A percentile compares a stretch with the other conserved stretches of the same genome.
These are phyloP conservation scores for Herpotrichia juniperi DNA, from an alignment of 2,329 filamentous ascomycete species.

Conservation along the genomic window DNA sequence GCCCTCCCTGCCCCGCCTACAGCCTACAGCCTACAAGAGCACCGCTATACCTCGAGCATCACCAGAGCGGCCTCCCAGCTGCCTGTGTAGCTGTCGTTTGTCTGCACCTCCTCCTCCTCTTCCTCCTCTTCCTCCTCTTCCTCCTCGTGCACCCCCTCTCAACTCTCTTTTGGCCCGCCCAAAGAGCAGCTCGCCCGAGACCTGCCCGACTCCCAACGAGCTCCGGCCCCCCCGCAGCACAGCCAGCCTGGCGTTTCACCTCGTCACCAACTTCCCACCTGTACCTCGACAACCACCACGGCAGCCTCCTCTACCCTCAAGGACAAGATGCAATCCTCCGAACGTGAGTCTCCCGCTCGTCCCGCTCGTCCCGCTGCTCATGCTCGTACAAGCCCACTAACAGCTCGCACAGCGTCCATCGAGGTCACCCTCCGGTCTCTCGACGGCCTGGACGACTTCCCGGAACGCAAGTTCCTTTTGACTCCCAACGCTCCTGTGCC, in stretches of 20 bases:
- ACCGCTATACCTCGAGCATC: neutral
- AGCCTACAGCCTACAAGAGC: no score
- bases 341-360: neutral
- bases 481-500: slow-evolving; percentile 29
- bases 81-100: neutral
- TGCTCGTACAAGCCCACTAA: slow-evolving; percentile 1
- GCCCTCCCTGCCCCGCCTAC: neutral
- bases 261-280: neutral
- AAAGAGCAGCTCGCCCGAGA: neutral
- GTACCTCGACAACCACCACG: neutral
- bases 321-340: neutral
- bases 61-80: neutral
- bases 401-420: slow-evolving; percentile 26
- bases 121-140: neutral
- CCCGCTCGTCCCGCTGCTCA: neutral
- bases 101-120: neutral
- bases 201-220: neutral
- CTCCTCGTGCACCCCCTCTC: neutral
- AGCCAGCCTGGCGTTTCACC: slow-evolving; percentile 1
- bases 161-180: neutral
- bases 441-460: slow-evolving; percentile 49
- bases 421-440: slow-evolving; percentile 37
- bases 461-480: slow-evolving; percentile 38
- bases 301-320: neutral
- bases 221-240: slow-evolving; percentile 2